phyloP scores from a whole-genome alignment of 768 basidiomycete genomes.

The Tephrocybe sp. region DNA sequence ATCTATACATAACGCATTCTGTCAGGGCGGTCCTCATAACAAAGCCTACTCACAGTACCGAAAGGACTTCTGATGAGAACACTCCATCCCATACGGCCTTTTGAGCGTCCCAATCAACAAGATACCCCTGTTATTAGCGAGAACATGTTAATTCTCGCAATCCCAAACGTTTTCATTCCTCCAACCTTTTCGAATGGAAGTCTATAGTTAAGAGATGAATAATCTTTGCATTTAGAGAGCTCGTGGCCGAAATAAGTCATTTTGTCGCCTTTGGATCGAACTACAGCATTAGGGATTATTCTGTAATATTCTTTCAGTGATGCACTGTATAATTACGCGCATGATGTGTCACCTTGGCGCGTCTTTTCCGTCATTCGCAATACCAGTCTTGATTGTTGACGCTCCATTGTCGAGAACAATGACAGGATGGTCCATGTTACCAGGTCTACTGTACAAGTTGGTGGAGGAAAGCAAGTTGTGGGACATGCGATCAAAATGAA shows the following conservation, averaged over 20 bases:
- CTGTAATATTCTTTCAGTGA: slow-evolving; percentile 33
- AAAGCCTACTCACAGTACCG: slow-evolving; percentile 39
- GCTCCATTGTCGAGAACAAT: slow-evolving; percentile 90
- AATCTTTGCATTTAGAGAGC: slow-evolving; percentile 73
- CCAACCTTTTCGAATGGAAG: slow-evolving; percentile 86
- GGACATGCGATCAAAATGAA: no score
- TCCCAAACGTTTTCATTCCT: slow-evolving; percentile 16
- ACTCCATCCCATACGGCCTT: slow-evolving; percentile 93
- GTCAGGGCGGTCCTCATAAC: background rate
- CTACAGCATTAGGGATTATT: slow-evolving; percentile 77
- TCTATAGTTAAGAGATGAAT: slow-evolving; percentile 78
- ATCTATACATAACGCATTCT: slow-evolving; percentile 45
- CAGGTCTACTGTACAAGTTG: no score
- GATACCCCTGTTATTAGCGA: slow-evolving; percentile 67
- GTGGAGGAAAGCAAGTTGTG: no score
- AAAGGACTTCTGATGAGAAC: slow-evolving; percentile 71
- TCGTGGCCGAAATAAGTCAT: slow-evolving; percentile 86
- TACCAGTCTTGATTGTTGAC: slow-evolving; percentile 75
- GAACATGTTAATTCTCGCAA: slow-evolving; percentile 12
- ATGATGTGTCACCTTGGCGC: slow-evolving; percentile 31
- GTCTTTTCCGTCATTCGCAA: slow-evolving; percentile 33
- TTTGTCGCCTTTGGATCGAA: slow-evolving; percentile 83
- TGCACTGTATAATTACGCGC: background rate
- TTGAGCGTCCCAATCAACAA: slow-evolving; percentile 95
- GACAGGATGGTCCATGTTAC: slow-evolving; percentile 26